Percentiles rank a stretch among this genome's conserved stretches.
Conservation (phyloP, 2,329 filamentous ascomycete genomes). For the Diaporthe sp. region DNA sequence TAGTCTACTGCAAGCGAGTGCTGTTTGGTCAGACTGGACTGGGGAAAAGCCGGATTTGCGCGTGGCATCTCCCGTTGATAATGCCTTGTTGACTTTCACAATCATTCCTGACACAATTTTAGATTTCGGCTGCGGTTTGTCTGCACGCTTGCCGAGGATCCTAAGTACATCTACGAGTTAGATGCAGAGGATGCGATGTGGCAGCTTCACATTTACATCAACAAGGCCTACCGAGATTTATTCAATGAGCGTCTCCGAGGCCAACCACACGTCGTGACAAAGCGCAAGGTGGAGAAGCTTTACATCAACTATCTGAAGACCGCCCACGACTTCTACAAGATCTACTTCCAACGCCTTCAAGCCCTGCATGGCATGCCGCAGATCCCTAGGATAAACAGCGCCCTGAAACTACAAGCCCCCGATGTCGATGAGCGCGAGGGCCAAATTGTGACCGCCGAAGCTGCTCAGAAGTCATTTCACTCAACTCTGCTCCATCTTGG, state of each 20-base stretch:
- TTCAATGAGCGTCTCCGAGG: constrained; percentile 67
- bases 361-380: constrained; percentile 69
- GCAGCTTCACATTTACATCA: constrained; percentile 83
- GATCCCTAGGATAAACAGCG: constrained; percentile 56
- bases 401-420: constrained; percentile 59
- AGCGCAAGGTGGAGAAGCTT: constrained; percentile 83
- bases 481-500: constrained; percentile 88
- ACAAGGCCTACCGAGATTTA: constrained; percentile 81
- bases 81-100: constrained; percentile 5
- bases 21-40: constrained; percentile 1
- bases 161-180: constrained; percentile 65
- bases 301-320: constrained; percentile 90
- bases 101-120: constrained; percentile 41
- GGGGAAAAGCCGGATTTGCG: not conserved
- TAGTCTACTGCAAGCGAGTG: constrained; percentile 3
- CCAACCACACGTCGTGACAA: constrained; percentile 69
- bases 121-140: constrained; percentile 76
- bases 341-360: constrained; percentile 84
- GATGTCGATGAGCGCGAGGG: constrained; percentile 60
- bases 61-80: not conserved
- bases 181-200: constrained; percentile 82
- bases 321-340: constrained; percentile 89
- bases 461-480: constrained; percentile 81
- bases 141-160: constrained; percentile 79
- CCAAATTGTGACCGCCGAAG: constrained; percentile 66